Evolutionary conservation across 2,329 filamentous ascomycete genomes (phyloP).

Genomic region (Penicillium sp.): DNA sequence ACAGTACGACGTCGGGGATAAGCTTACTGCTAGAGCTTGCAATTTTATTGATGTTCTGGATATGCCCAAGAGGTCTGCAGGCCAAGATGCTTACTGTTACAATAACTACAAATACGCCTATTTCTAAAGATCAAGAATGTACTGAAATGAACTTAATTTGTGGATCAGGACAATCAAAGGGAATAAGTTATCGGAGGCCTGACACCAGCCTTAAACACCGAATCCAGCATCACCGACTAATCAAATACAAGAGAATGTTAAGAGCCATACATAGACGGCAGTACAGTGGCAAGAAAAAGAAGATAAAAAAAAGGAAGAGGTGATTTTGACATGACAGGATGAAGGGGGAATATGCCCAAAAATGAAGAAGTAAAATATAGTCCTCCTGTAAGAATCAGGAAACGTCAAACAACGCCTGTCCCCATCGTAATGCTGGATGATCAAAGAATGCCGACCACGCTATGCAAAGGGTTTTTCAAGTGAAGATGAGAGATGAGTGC

Average conservation of each 20-base stretch:
- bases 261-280: neutral
- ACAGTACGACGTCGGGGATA: neutral
- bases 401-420: slow-evolving; percentile 32
- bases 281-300: slow-evolving; percentile 8
- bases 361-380: slow-evolving; percentile 4
- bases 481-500: slow-evolving; percentile 24
- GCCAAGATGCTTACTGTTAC: neutral
- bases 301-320: neutral
- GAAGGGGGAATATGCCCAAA: slow-evolving; percentile 2
- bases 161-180: neutral
- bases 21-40: neutral
- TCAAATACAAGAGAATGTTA: slow-evolving; percentile 6
- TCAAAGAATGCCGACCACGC: slow-evolving; percentile 38
- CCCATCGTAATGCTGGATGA: slow-evolving; percentile 35
- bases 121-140: neutral
- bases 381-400: slow-evolving; percentile 19
- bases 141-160: neutral
- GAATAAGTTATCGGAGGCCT: neutral
- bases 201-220: slow-evolving; percentile 2
- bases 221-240: neutral
- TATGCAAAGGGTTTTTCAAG: slow-evolving; percentile 40
- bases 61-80: neutral
- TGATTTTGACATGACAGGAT: slow-evolving; percentile 9
- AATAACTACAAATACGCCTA: neutral
- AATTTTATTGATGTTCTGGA: neutral